Evolutionary conservation across 208 protist genomes (phyloP), one percentile per base, ranked within the genome.

Genomic region (Balamuthia mandrillaris): DNA sequence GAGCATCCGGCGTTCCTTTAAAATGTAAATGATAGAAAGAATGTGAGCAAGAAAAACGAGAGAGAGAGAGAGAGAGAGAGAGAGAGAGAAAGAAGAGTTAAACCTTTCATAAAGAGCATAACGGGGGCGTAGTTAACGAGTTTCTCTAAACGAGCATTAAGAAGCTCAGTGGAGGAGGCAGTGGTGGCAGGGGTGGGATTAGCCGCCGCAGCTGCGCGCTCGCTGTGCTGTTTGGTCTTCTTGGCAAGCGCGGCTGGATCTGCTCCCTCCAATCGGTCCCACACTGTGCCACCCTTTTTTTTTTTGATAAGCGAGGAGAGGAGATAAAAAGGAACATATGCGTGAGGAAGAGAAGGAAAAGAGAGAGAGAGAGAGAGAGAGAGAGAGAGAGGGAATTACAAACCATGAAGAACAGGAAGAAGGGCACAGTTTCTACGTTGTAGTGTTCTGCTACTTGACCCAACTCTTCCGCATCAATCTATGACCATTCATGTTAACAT

Each of bases 371-470:
- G 60, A 91, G 85, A 9, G 21, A 92, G 60, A 77, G 94, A 91
- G 44, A 96, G 29, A 88, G 95, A 96, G 14, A 93, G 91, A 5
- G 93, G 93, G 18, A 88, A 88, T 7, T 96, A 94, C 58, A 94
- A 92, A 1, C 92, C 95, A 58, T 96, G 93, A 94, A 96, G 78
- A 96, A 97, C 7, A 93, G 87, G 42, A 97, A 92, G 70, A 94
- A 93, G 2, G 96, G 96, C 54, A 97, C 96, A 10, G 91, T 92
- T 9, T 94, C 91, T 29, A 97, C 93, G n/a, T 79, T 88, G 63
- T 96, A 93, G 12, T 75, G 5, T 70, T 95, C 94, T 74, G 90
- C 94, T 2, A 96, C 88, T 41, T 95, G 94, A 0, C 52, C 72
- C 16, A 92, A 37, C 65, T 86, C 85, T 33, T 95, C 95, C 41